Evolutionary conservation across 75 land plant genomes (phyloP), one percentile per base, ranked within the genome.

Genomic region (Selaginella moellendorffii): DNA sequence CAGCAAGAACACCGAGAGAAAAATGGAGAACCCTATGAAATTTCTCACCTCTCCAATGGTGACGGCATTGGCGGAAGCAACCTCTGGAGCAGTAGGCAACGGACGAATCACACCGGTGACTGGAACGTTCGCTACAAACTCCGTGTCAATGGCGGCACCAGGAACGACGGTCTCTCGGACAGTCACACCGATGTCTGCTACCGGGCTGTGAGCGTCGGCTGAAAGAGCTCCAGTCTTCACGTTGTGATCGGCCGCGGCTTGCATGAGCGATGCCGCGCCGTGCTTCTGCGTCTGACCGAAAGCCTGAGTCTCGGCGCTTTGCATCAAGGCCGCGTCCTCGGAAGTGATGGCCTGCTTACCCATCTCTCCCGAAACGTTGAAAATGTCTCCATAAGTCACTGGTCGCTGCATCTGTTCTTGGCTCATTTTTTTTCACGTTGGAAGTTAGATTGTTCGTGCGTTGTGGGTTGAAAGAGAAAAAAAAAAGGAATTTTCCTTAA

Each of bases 261-360:
- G 90, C 95, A 88, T 88, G 62, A 54, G 27, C 0, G 89, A 74
- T 0, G 95, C 95, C 0, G 76, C 75, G 0, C 90, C 82, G 0
- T 54, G 86, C 19, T 71, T 80, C 25, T 61, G 70, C 2, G 83
- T 85, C 64, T 75, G 69, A 1, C 89, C 89, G 0, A 74, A 61
- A 23, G 77, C 70, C 46, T 10, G 0, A 22, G 70, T 51, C 67
- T 88, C 95, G 2, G 89, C 82, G 19, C 81, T 61, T 70, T 88
- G 85, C 89, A 88, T 88, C 75, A 85, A 72, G 27, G 82, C 79
- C 0, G 95, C 95, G 54, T 82, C 95, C 52, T 28, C 28, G 0
- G 82, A 80, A 0, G 80, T 77, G 12, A 88, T 58, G 14, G 80
- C 66, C 67, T 77, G 63, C 18, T 2, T 5, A 1, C 81, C 73